Evolutionary conservation across 2,329 filamentous ascomycete genomes (phyloP).

Genomic region (Chaetoscypha palmicola): DNA sequence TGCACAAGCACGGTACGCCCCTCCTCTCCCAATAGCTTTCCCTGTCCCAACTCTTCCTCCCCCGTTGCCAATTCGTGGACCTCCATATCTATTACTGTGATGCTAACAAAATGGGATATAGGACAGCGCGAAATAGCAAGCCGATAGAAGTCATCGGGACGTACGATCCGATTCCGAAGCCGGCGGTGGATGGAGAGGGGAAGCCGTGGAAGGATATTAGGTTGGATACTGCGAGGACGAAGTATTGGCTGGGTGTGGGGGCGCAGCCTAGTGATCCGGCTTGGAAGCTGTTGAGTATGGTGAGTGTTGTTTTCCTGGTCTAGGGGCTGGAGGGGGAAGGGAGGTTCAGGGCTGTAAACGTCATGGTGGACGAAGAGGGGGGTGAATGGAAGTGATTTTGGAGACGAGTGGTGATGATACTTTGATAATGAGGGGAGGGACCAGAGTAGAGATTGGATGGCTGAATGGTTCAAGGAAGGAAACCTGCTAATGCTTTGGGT

Average conservation of each 20-base stretch:
- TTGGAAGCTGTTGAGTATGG: slow-evolving; percentile 81
- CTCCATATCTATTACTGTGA: background rate
- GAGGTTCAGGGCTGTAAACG: too few relatives aligned
- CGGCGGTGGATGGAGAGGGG: slow-evolving; percentile 52
- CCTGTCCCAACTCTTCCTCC: background rate
- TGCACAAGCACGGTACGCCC: slow-evolving; percentile 72
- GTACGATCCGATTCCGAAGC: slow-evolving; percentile 61
- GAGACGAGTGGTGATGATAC: too few relatives aligned
- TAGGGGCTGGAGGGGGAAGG: background rate
- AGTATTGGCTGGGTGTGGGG: slow-evolving; percentile 96
- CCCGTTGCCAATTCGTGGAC: background rate
- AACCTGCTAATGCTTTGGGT: too few relatives aligned
- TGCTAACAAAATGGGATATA: slow-evolving; percentile 33
- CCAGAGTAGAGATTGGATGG: too few relatives aligned
- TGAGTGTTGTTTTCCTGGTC: slow-evolving; percentile 32
- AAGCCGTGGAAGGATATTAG: slow-evolving; percentile 85
- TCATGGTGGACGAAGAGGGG: too few relatives aligned
- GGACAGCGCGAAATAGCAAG: slow-evolving; percentile 77
- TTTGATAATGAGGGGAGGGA: too few relatives aligned
- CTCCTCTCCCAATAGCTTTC: background rate
- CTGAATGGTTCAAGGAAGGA: too few relatives aligned
- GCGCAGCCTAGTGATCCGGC: slow-evolving; percentile 88
- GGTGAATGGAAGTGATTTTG: too few relatives aligned
- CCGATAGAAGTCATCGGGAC: slow-evolving; percentile 90
- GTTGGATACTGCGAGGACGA: slow-evolving; percentile 71